phyloP scores from a whole-genome alignment of 345 rosid species.

The Aethionema arabicum region DNA sequence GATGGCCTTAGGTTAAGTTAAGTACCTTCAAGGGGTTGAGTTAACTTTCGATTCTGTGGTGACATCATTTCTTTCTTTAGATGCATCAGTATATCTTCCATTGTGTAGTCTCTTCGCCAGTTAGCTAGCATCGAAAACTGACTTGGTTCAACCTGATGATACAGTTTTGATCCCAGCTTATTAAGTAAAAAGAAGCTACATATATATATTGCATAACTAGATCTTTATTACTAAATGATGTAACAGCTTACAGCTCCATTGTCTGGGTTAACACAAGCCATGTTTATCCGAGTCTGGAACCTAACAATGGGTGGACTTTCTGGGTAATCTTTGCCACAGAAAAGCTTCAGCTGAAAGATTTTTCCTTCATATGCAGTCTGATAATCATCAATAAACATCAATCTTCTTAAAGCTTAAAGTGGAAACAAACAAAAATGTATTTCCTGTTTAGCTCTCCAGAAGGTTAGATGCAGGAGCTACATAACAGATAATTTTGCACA shows the following conservation, averaged over 20 bases:
- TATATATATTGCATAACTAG: not conserved
- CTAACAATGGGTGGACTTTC: slow-evolving; percentile 88
- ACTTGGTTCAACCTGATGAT: slow-evolving; percentile 60
- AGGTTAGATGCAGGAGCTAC: not conserved
- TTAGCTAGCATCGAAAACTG: slow-evolving; percentile 62
- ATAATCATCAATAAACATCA: slow-evolving; percentile 17
- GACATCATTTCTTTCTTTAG: slow-evolving; percentile 75
- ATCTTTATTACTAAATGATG: not conserved
- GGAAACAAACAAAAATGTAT: not conserved
- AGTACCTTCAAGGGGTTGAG: slow-evolving; percentile 65
- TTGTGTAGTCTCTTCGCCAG: slow-evolving; percentile 67
- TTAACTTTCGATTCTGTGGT: slow-evolving; percentile 65
- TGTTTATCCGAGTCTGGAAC: slow-evolving; percentile 80
- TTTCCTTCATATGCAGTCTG: slow-evolving; percentile 92
- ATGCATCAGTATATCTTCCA: slow-evolving; percentile 69
- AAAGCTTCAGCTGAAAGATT: slow-evolving; percentile 86
- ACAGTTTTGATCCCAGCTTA: slow-evolving; percentile 3
- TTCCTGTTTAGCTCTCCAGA: not conserved
- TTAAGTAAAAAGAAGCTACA: not conserved
- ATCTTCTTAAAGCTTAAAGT: not conserved
- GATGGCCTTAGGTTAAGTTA: no score
- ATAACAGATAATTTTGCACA: not conserved
- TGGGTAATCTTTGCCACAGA: slow-evolving; percentile 92
- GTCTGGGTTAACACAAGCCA: slow-evolving; percentile 86
- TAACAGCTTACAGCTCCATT: slow-evolving; percentile 69